These are phyloP conservation scores for Naganishia vaughanmartiniae DNA, from an alignment of 768 basidiomycete genomes.

Conservation along the genomic window DNA sequence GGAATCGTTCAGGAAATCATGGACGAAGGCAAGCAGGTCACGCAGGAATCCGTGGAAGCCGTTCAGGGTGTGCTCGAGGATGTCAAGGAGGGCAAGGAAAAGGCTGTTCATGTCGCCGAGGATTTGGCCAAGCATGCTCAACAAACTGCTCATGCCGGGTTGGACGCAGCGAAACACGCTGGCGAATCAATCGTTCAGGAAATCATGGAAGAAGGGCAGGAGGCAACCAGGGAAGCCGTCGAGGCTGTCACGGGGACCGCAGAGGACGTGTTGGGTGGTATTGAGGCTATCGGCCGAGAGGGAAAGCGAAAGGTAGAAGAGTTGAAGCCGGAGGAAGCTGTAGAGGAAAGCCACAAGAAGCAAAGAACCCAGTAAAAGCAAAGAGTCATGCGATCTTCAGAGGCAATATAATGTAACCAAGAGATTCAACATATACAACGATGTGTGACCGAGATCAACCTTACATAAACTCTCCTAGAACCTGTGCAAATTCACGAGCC, in stretches of 20 bases:
- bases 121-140: constrained; percentile 14
- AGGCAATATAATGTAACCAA: background rate
- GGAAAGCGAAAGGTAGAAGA: constrained; percentile 32
- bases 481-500: constrained; percentile 6
- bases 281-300: constrained; percentile 23
- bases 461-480: constrained; percentile 9
- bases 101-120: constrained; percentile 6
- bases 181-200: constrained; percentile 17
- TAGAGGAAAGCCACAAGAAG: constrained; percentile 25
- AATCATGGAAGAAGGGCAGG: constrained; percentile 33
- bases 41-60: constrained; percentile 26
- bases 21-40: constrained; percentile 25
- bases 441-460: background rate
- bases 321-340: constrained; percentile 26
- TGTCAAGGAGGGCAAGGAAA: constrained; percentile 1
- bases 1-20: constrained; percentile 15
- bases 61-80: constrained; percentile 17
- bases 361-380: constrained; percentile 21
- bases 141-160: constrained; percentile 13
- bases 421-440: constrained; percentile 8
- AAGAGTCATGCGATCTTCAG: background rate
- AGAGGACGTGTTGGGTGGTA: constrained; percentile 24
- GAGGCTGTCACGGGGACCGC: constrained; percentile 27
- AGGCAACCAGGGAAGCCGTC: constrained; percentile 25
- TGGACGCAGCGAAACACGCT: constrained; percentile 10